Evolutionary conservation across 805 yeast genomes (phyloP).

Genomic region (Starmera amethionina): DNA sequence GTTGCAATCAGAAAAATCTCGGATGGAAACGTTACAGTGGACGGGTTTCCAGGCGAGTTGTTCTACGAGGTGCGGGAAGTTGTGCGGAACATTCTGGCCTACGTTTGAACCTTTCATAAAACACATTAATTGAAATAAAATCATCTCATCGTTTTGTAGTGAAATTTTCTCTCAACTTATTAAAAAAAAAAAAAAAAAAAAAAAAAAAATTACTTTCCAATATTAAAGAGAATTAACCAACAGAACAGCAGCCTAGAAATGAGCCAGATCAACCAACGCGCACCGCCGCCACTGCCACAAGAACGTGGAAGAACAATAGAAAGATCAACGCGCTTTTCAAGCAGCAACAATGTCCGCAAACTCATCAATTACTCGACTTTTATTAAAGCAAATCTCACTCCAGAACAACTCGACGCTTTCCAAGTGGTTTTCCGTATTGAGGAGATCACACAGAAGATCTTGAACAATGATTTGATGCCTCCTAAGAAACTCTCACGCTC

Average conservation of each 20-base stretch:
- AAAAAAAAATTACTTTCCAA: too few species aligned
- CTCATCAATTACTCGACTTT: slow-evolving; percentile 27
- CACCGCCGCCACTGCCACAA: too few species aligned
- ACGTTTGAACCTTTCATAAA: slow-evolving; percentile 30
- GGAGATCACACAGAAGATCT: slow-evolving; percentile 59
- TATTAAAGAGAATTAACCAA: too few species aligned
- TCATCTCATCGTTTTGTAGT: too few species aligned
- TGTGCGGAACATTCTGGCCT: slow-evolving; percentile 67
- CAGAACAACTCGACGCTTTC: slow-evolving; percentile 75
- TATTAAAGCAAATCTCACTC: slow-evolving; percentile 41
- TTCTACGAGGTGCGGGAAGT: slow-evolving; percentile 71
- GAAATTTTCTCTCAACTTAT: too few species aligned
- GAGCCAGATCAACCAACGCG: too few species aligned
- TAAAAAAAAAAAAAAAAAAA: too few species aligned
- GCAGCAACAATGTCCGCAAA: slow-evolving; percentile 4
- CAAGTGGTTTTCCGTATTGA: slow-evolving; percentile 63
- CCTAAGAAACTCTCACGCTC: slow-evolving; percentile 43
- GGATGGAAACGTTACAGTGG: slow-evolving; percentile 78
- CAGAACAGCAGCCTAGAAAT: too few species aligned
- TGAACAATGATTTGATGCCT: slow-evolving; percentile 39
- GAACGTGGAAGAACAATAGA: too few species aligned
- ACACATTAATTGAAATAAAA: too few species aligned
- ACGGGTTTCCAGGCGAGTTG: slow-evolving; percentile 66
- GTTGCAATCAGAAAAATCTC: slow-evolving; percentile 69
- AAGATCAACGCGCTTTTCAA: too few species aligned